Percentiles rank a stretch among this genome's conserved stretches.
These are phyloP conservation scores for Microsporum ferrugineum DNA, from an alignment of 2,329 filamentous ascomycete species.

Conservation along the genomic window DNA sequence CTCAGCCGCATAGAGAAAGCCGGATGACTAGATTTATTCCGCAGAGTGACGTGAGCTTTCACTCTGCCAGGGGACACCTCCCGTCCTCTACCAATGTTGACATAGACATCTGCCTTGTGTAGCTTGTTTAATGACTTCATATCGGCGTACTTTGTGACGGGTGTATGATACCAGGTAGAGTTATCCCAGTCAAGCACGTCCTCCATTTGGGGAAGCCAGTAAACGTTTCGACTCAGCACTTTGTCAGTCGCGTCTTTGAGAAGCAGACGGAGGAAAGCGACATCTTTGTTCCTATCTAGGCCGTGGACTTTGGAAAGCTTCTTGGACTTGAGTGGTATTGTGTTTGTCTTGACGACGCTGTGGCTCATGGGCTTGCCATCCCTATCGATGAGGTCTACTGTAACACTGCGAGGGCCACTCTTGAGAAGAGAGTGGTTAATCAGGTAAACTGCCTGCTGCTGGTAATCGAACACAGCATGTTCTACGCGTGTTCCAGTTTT, in stretches of 20 bases:
- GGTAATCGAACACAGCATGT: conserved; percentile 47
- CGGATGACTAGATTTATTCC: conserved; percentile 43
- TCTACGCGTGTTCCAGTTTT: conserved; percentile 43
- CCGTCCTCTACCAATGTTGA: conserved; percentile 14
- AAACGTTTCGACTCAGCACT: conserved; percentile 46
- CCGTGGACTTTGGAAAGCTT: conserved; percentile 25
- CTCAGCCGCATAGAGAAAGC: conserved; percentile 49
- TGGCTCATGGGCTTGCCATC: conserved; percentile 36
- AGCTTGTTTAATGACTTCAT: conserved; percentile 38
- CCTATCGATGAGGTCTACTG: conserved; percentile 41
- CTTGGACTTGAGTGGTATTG: conserved; percentile 38
- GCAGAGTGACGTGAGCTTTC: conserved; percentile 32
- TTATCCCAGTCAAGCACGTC: conserved; percentile 46
- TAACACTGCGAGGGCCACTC: conserved; percentile 33
- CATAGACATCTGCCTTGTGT: conserved; percentile 28
- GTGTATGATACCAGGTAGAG: conserved; percentile 50
- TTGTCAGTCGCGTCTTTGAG: conserved; percentile 27
- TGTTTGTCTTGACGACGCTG: conserved; percentile 23
- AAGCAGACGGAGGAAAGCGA: conserved; percentile 42
- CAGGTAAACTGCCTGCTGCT: conserved; percentile 36
- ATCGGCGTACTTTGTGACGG: conserved; percentile 42
- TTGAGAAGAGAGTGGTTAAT: conserved; percentile 43
- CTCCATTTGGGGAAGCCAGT: conserved; percentile 42
- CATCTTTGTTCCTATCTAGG: conserved; percentile 28
- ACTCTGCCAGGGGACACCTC: conserved; percentile 1